These are phyloP conservation scores for Agrocybe chaxingu DNA, from an alignment of 768 basidiomycete genomes.

Conservation along the genomic window DNA sequence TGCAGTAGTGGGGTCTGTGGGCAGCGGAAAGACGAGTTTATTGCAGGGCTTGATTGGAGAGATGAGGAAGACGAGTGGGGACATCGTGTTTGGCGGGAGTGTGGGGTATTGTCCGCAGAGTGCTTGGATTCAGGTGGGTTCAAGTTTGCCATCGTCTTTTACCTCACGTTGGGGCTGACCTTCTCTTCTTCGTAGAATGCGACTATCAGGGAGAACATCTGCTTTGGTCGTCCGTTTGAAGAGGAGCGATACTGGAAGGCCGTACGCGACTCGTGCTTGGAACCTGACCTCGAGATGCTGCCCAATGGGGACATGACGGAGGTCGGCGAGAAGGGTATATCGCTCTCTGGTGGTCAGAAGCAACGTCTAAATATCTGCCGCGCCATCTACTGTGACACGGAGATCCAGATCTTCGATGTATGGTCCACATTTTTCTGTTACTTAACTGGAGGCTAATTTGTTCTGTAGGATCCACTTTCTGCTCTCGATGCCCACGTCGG, in stretches of 20 bases:
- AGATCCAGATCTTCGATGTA: constrained; percentile 84
- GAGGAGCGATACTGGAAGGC: constrained; percentile 82
- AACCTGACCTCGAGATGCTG: constrained; percentile 76
- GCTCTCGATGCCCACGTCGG: constrained; percentile 93
- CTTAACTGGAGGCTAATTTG: background rate
- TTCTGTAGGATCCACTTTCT: constrained; percentile 69
- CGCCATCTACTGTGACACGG: constrained; percentile 81
- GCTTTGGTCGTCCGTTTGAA: constrained; percentile 83
- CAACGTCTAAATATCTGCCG: constrained; percentile 86
- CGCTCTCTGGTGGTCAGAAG: constrained; percentile 76
- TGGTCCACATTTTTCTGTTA: constrained; percentile 12
- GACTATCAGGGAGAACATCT: constrained; percentile 85
- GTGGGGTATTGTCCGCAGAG: constrained; percentile 84
- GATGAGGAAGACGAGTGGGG: constrained; percentile 71
- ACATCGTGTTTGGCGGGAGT: constrained; percentile 68
- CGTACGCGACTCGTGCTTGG: constrained; percentile 72
- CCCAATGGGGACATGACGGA: constrained; percentile 78
- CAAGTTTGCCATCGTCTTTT: constrained; percentile 1
- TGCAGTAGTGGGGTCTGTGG: constrained; percentile 84
- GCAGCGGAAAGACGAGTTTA: constrained; percentile 66
- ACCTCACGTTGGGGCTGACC: constrained; percentile 1
- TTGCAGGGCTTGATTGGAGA: constrained; percentile 79
- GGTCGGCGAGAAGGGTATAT: constrained; percentile 64
- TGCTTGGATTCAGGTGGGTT: constrained; percentile 80
- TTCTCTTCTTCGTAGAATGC: constrained; percentile 47